Conservation (phyloP, 768 basidiomycete genomes). For the Russula abietina region DNA sequence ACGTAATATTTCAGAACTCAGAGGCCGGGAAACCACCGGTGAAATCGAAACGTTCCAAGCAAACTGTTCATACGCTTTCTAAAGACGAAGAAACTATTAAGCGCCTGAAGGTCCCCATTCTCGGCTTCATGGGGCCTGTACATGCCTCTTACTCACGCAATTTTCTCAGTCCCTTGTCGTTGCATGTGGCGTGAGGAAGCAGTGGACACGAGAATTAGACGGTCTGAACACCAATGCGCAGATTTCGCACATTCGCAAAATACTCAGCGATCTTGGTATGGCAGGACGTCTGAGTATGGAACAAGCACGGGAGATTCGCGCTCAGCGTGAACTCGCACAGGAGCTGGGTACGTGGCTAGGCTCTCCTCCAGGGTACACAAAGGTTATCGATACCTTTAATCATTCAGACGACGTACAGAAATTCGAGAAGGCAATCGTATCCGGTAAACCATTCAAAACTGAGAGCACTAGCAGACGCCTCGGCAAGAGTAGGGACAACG, state of each 20-base stretch:
- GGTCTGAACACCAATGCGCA: slow-evolving; percentile 53
- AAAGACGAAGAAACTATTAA: slow-evolving; percentile 74
- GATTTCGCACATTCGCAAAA: slow-evolving; percentile 56
- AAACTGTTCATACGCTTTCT: slow-evolving; percentile 28
- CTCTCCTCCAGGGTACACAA: too few relatives aligned
- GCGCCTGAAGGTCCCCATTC: slow-evolving; percentile 53
- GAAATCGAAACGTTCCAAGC: slow-evolving; percentile 30
- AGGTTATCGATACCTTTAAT: not conserved
- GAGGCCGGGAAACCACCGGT: slow-evolving; percentile 31
- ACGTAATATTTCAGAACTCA: not conserved
- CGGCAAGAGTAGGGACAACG: slow-evolving; percentile 23
- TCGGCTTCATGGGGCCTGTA: not conserved
- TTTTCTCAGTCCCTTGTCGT: slow-evolving; percentile 54
- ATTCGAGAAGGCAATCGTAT: slow-evolving; percentile 51
- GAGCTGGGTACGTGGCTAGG: slow-evolving; percentile 57
- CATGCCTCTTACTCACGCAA: not conserved
- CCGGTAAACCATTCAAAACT: slow-evolving; percentile 30
- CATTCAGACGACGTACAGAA: slow-evolving; percentile 65
- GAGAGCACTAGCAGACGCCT: slow-evolving; percentile 20
- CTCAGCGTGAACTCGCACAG: slow-evolving; percentile 65
- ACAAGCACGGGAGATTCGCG: slow-evolving; percentile 71
- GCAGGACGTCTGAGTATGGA: slow-evolving; percentile 68
- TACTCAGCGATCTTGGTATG: slow-evolving; percentile 74
- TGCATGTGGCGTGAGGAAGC: slow-evolving; percentile 72
- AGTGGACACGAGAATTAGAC: slow-evolving; percentile 70